Evolutionary conservation across 352 stramenopile genomes (phyloP).

Genomic region (Pythium scleroteichum): DNA sequence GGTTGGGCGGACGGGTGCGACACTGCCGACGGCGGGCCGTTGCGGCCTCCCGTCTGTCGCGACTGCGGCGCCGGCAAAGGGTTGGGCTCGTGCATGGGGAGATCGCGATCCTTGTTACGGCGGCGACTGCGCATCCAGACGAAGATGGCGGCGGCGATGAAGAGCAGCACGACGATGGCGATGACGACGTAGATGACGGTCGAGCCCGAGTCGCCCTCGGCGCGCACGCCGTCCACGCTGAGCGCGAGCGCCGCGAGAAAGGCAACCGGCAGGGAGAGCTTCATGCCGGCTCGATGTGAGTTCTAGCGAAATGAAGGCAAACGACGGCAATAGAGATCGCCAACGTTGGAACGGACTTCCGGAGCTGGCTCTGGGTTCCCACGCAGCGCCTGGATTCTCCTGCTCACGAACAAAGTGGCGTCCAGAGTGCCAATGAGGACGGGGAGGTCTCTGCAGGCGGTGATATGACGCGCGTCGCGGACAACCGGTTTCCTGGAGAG

Average conservation of each 20-base stretch:
- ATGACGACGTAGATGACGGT: slow-evolving; percentile 64
- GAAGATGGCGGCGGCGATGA: slow-evolving; percentile 50
- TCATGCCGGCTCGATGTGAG: too few relatives aligned
- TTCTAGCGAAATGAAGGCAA: too few relatives aligned
- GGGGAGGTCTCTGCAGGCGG: neutral
- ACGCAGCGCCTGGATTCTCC: too few relatives aligned
- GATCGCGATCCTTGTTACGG: slow-evolving; percentile 6
- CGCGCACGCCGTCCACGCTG: slow-evolving; percentile 10
- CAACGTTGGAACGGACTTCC: neutral
- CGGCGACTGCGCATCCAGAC: slow-evolving; percentile 46
- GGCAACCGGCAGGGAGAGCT: slow-evolving; percentile 11
- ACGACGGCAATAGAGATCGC: slow-evolving; percentile 4
- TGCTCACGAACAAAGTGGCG: too few relatives aligned
- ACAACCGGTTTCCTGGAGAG: slow-evolving; percentile 5
- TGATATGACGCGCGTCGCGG: neutral
- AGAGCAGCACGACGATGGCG: slow-evolving; percentile 53
- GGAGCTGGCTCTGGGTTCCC: too few relatives aligned
- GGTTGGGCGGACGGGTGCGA: neutral
- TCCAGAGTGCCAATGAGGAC: too few relatives aligned
- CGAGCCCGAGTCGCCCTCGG: slow-evolving; percentile 27
- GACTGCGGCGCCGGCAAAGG: neutral
- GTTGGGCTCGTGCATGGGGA: slow-evolving; percentile 6
- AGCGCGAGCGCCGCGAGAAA: slow-evolving; percentile 17
- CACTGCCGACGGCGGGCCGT: neutral
- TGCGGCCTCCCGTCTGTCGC: neutral